These are phyloP conservation scores for Monarda citriodora DNA, from an alignment of 305 asterid species.

Conservation along the genomic window DNA sequence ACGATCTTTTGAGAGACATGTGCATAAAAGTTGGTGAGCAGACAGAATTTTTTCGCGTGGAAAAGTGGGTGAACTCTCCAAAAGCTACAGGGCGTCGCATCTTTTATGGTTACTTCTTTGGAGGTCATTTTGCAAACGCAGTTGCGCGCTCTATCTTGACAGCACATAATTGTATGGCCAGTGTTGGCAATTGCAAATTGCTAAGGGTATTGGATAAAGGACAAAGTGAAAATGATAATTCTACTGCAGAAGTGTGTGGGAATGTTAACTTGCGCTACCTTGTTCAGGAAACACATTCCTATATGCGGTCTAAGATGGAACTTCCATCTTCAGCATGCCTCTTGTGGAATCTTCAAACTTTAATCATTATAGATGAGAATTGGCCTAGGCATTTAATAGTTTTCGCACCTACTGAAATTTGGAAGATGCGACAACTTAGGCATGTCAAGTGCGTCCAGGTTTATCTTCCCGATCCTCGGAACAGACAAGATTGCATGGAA, in stretches of 20 bases:
- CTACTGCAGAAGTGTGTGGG: background rate
- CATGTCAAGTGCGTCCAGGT: background rate
- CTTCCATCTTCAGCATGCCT: background rate
- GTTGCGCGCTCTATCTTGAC: background rate
- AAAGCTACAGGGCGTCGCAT: background rate
- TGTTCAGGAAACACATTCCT: too few relatives aligned
- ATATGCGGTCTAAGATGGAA: too few relatives aligned
- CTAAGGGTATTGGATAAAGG: too few relatives aligned
- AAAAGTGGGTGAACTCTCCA: too few relatives aligned
- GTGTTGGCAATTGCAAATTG: background rate
- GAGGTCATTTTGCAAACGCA: too few relatives aligned
- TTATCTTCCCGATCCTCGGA: too few relatives aligned
- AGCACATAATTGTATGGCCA: background rate
- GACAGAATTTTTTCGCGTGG: too few relatives aligned
- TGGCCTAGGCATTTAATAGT: too few relatives aligned
- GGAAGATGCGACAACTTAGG: background rate
- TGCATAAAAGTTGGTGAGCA: too few relatives aligned
- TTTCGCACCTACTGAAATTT: background rate
- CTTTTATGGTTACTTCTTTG: too few relatives aligned
- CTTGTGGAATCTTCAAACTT: conserved; percentile 7
- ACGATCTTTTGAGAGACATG: too few relatives aligned
- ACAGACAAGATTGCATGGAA: background rate
- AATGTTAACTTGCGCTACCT: background rate
- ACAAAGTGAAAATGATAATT: too few relatives aligned
- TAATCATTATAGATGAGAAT: background rate